Evolutionary conservation across 768 basidiomycete genomes (phyloP).

Genomic region (Floccularia luteovirens): DNA sequence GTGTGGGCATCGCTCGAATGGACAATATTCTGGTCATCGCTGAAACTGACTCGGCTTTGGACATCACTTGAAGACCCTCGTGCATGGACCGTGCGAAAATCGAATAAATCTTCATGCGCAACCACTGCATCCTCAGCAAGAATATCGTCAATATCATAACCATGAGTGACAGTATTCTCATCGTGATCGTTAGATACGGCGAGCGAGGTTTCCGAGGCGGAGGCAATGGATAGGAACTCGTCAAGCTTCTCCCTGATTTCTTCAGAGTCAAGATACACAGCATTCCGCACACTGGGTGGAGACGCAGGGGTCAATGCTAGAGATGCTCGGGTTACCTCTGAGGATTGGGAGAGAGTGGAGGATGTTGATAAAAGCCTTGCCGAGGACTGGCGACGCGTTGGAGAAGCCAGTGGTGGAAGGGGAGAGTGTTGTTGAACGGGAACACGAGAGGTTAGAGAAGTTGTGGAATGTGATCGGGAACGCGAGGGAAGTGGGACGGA

Average conservation of each 20-base stretch:
- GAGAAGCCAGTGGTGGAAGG: too few species aligned
- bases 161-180: constrained; percentile 7
- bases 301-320: neutral
- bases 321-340: neutral
- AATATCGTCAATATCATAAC: neutral
- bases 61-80: too few species aligned
- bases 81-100: too few species aligned
- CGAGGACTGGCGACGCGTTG: too few species aligned
- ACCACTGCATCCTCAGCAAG: too few species aligned
- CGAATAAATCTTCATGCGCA: too few species aligned
- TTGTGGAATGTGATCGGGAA: constrained; percentile 3
- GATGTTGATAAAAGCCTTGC: too few species aligned
- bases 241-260: constrained; percentile 18
- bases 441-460: constrained; percentile 2
- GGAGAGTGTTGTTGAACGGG: too few species aligned
- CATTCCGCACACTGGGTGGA: constrained; percentile 14
- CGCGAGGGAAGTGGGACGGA: constrained; percentile 4
- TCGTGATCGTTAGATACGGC: neutral
- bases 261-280: constrained; percentile 27
- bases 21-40: too few species aligned
- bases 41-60: too few species aligned
- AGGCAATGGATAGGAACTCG: constrained; percentile 12
- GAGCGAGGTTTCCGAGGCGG: neutral
- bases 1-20: neutral
- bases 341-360: neutral